phyloP scores from a whole-genome alignment of 768 basidiomycete species.

The Dendrothele bispora region DNA sequence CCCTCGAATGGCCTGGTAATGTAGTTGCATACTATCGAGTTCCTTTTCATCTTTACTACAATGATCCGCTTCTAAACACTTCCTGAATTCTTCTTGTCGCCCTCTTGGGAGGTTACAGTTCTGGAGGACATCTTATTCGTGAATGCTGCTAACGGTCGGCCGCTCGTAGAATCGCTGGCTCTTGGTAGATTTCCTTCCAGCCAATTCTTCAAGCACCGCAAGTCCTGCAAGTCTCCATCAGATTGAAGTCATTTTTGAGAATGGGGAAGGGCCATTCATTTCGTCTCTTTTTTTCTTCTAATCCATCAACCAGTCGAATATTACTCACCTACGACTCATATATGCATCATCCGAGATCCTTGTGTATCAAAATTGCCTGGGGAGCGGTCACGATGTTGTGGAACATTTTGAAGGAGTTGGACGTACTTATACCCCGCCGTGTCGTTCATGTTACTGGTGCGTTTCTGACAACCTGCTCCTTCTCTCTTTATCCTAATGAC shows the following conservation, averaged over 20 bases:
- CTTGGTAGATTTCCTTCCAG: constrained; percentile 66
- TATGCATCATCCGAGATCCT: constrained; percentile 85
- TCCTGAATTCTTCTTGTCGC: too few species aligned
- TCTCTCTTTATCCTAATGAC: not conserved
- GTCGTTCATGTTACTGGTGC: constrained; percentile 81
- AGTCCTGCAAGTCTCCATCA: too few species aligned
- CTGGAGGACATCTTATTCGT: too few species aligned
- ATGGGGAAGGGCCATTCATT: constrained; percentile 66
- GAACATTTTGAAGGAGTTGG: constrained; percentile 56
- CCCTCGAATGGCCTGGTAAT: too few species aligned
- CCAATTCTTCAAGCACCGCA: constrained; percentile 14
- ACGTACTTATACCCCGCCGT: constrained; percentile 70
- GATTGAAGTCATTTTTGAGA: constrained; percentile 48
- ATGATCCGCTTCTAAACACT: too few species aligned
- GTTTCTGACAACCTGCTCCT: constrained; percentile 18
- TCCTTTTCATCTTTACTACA: too few species aligned
- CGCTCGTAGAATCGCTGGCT: too few species aligned
- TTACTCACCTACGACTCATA: constrained; percentile 77
- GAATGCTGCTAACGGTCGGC: too few species aligned
- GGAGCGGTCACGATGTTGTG: constrained; percentile 73
- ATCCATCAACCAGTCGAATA: constrained; percentile 67
- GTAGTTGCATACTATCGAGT: too few species aligned
- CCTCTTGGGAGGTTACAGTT: too few species aligned
- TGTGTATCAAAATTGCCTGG: constrained; percentile 79
- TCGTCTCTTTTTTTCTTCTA: not conserved